A percentile compares a stretch with the other conserved stretches of the same genome.
Conservation (phyloP, 768 basidiomycete genomes). For the Kondoa malvinella region DNA sequence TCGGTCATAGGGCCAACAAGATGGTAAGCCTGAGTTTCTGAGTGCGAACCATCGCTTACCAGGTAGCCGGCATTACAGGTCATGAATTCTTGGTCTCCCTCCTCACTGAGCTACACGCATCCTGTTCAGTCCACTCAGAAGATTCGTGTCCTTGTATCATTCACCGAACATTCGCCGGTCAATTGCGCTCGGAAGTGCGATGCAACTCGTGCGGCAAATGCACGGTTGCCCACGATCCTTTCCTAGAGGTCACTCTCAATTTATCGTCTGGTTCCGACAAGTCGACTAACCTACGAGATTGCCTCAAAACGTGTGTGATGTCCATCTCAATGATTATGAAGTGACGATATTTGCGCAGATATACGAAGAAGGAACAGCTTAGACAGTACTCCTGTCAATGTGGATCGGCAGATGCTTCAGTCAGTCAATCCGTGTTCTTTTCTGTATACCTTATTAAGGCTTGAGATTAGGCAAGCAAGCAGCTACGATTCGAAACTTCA, state of each 20-base stretch:
- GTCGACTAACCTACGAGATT: background rate
- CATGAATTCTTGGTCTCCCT: background rate
- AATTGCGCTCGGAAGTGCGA: slow-evolving; percentile 69
- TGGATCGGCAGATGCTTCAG: background rate
- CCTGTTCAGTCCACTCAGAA: background rate
- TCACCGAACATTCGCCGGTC: slow-evolving; percentile 74
- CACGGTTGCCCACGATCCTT: slow-evolving; percentile 67
- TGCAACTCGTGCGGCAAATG: slow-evolving; percentile 69
- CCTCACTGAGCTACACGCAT: background rate
- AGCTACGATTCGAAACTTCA: background rate
- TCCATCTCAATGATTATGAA: background rate
- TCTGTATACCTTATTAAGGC: background rate
- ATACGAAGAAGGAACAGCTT: background rate
- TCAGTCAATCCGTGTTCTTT: background rate
- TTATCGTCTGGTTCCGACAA: slow-evolving; percentile 30
- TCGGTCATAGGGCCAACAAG: background rate
- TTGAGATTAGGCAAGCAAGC: background rate
- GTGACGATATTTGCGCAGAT: background rate
- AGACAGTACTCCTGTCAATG: background rate
- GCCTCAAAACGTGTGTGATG: background rate
- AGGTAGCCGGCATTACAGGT: too few relatives aligned
- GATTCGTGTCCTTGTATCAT: slow-evolving; percentile 63
- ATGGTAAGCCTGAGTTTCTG: background rate
- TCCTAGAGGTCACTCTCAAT: slow-evolving; percentile 79
- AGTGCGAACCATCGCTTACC: too few relatives aligned